A percentile compares a stretch with the other conserved stretches of the same genome.
Conservation (phyloP, 2,329 filamentous ascomycete genomes). For the Neurospora crassa region DNA sequence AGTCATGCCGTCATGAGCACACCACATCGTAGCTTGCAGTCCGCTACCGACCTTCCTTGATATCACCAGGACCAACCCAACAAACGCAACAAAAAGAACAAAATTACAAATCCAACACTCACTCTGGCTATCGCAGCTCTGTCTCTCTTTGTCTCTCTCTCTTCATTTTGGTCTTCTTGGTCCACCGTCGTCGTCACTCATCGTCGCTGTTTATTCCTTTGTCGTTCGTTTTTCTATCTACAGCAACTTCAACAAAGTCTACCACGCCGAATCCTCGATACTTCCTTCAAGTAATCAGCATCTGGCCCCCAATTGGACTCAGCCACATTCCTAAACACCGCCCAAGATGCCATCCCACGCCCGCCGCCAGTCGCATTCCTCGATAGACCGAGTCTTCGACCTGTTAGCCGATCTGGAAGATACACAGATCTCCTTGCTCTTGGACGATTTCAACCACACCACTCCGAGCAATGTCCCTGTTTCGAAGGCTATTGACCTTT, state of each 20-base stretch:
- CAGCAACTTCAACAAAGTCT: background rate
- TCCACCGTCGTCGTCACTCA: background rate
- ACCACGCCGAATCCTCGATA: background rate
- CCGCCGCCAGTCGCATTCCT: conserved; percentile 16
- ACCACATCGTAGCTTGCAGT: background rate
- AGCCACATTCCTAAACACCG: background rate
- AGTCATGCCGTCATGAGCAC: background rate
- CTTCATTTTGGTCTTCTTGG: background rate
- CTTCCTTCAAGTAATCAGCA: background rate
- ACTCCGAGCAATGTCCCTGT: conserved; percentile 20
- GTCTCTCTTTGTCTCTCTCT: background rate
- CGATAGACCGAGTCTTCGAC: conserved; percentile 19
- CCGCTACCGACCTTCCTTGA: background rate
- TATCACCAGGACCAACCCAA: background rate
- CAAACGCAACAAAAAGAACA: background rate
- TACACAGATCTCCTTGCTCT: conserved; percentile 15
- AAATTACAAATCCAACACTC: background rate
- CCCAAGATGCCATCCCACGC: conserved; percentile 15
- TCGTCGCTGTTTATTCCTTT: background rate
- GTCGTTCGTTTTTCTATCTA: background rate
- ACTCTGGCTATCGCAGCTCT: background rate
- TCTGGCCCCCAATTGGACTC: background rate
- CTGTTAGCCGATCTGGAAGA: conserved; percentile 20
- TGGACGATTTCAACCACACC: conserved; percentile 21
- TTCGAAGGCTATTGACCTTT: conserved; percentile 17